These are phyloP conservation scores for Globisporangium paroecandrum DNA, from an alignment of 352 stramenopile genomes.

Conservation along the genomic window DNA sequence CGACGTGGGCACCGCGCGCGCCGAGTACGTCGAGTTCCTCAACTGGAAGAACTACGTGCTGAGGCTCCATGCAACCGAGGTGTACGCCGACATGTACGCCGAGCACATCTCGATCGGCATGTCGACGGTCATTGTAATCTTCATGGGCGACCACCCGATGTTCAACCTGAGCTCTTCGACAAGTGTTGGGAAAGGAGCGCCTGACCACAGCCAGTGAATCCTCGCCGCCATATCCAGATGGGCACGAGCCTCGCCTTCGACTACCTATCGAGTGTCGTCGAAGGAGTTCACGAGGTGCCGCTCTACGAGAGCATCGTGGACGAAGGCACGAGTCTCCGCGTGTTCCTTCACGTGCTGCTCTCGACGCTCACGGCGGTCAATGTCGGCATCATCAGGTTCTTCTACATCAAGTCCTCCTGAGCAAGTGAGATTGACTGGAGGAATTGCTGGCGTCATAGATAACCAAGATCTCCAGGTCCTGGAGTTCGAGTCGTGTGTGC, in stretches of 20 bases:
- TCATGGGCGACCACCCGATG: slow-evolving; percentile 24
- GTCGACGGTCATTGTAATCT: slow-evolving; percentile 23
- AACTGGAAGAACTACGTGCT: slow-evolving; percentile 36
- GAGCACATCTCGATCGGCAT: slow-evolving; percentile 47
- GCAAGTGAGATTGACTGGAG: not conserved
- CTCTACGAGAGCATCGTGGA: slow-evolving; percentile 32
- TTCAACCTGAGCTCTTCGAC: slow-evolving; percentile 14
- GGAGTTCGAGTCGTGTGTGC: no score
- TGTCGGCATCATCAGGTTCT: slow-evolving; percentile 22
- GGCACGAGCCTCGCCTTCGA: slow-evolving; percentile 26
- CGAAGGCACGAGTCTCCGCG: slow-evolving; percentile 22
- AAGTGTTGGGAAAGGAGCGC: not conserved
- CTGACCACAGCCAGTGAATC: slow-evolving; percentile 5
- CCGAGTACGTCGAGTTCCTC: slow-evolving; percentile 34
- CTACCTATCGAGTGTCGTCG: slow-evolving; percentile 32
- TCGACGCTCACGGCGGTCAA: slow-evolving; percentile 26
- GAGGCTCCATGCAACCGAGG: slow-evolving; percentile 36
- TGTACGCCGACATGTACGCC: slow-evolving; percentile 48
- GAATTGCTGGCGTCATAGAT: not conserved
- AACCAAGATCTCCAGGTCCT: not conserved
- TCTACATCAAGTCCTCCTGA: slow-evolving; percentile 9
- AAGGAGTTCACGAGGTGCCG: slow-evolving; percentile 35
- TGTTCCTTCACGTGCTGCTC: slow-evolving; percentile 27
- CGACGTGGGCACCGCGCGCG: slow-evolving; percentile 22
- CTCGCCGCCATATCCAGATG: slow-evolving; percentile 18